A percentile compares a stretch with the other conserved stretches of the same genome.
Conservation (phyloP, 768 basidiomycete genomes). For the Cystobasidium onofrii region DNA sequence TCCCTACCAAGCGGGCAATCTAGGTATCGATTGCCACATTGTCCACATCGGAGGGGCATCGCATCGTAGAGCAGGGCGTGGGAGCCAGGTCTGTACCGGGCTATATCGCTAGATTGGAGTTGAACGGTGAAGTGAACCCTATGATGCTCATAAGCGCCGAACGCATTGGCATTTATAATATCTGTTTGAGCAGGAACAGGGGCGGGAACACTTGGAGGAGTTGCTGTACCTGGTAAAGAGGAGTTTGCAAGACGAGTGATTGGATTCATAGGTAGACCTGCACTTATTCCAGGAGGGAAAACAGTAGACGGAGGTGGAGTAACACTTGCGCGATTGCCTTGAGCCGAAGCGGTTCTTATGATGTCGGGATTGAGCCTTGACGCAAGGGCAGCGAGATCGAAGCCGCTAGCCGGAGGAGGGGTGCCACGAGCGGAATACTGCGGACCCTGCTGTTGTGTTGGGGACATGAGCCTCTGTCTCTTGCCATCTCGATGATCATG, state of each 20-base stretch:
- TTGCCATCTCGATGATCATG: slow-evolving; percentile 45
- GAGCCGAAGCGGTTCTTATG: slow-evolving; percentile 9
- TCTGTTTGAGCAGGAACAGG: neutral
- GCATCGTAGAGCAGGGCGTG: slow-evolving; percentile 65
- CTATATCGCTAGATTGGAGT: slow-evolving; percentile 5
- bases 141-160: slow-evolving; percentile 21
- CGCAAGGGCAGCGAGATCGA: slow-evolving; percentile 3
- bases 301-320: slow-evolving; percentile 4
- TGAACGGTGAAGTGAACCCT: slow-evolving; percentile 9
- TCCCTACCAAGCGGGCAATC: slow-evolving; percentile 65
- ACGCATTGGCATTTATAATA: neutral
- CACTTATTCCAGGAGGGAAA: neutral
- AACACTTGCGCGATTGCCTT: neutral
- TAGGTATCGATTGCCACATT: slow-evolving; percentile 81
- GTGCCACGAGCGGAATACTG: slow-evolving; percentile 33
- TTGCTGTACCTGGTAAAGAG: neutral
- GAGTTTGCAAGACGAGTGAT: neutral
- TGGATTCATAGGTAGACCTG: neutral
- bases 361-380: slow-evolving; percentile 19
- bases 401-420: neutral
- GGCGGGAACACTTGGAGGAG: neutral
- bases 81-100: slow-evolving; percentile 53
- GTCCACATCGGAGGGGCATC: slow-evolving; percentile 76
- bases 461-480: slow-evolving; percentile 44
- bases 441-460: slow-evolving; percentile 41